These are phyloP conservation scores for Pichia kluyveri DNA, from an alignment of 805 yeast species.

Conservation along the genomic window DNA sequence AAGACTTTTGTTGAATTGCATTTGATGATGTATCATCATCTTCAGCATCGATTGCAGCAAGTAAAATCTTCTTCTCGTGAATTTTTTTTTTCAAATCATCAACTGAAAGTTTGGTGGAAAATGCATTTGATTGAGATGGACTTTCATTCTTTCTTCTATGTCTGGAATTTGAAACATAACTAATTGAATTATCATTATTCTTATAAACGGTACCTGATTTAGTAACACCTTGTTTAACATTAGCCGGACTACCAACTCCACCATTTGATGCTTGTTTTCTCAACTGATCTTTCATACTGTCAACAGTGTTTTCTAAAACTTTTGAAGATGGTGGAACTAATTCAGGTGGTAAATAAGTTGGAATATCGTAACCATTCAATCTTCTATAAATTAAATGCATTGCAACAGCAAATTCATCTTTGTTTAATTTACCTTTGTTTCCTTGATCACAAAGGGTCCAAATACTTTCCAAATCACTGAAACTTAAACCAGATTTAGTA, in stretches of 20 bases:
- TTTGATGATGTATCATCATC: conserved; percentile 36
- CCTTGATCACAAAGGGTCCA: conserved; percentile 86
- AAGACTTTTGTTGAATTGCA: conserved; percentile 28
- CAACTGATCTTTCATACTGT: conserved; percentile 60
- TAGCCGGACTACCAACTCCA: conserved; percentile 17
- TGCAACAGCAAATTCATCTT: conserved; percentile 90
- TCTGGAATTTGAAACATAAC: conserved; percentile 52
- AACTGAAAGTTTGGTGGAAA: conserved; percentile 31
- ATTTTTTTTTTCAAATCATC: conserved; percentile 55
- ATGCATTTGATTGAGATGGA: conserved; percentile 11
- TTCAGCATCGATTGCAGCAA: conserved; percentile 64
- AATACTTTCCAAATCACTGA: conserved; percentile 79
- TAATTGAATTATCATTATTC: conserved; percentile 62
- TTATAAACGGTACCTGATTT: conserved; percentile 53
- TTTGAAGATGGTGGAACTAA: conserved; percentile 80
- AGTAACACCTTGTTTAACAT: conserved; percentile 20
- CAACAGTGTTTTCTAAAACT: conserved; percentile 61
- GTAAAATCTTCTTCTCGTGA: conserved; percentile 60
- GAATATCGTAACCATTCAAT: conserved; percentile 81
- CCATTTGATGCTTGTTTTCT: conserved; percentile 28
- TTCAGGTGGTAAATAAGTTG: conserved; percentile 76
- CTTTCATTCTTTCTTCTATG: conserved; percentile 33
- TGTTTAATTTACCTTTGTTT: conserved; percentile 74
- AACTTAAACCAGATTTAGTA: conserved; percentile 81
- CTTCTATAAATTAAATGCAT: conserved; percentile 94